Conservation (phyloP, 1,284 basidiomycete species). For the Ustilago crameri region DNA sequence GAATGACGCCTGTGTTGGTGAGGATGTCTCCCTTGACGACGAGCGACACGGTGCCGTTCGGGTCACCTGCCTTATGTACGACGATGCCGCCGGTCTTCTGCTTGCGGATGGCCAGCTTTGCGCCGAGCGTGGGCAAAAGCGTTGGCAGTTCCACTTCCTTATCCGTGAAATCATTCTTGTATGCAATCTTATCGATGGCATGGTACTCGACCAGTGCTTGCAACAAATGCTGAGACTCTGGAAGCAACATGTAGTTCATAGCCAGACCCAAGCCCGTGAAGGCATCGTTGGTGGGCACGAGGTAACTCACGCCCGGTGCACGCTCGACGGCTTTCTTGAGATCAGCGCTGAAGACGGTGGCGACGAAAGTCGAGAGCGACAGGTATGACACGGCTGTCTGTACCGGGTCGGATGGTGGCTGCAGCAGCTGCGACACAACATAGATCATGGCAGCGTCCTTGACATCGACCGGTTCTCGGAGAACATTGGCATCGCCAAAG, state of each 20-base stretch:
- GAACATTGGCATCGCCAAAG: conserved; percentile 84
- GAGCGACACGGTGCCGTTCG: conserved; percentile 20
- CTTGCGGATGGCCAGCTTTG: conserved; percentile 35
- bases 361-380: conserved; percentile 87
- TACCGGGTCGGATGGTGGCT: conserved; percentile 83
- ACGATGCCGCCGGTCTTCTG: conserved; percentile 47
- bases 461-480: conserved; percentile 80
- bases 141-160: conserved; percentile 60
- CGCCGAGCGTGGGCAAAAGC: conserved; percentile 43
- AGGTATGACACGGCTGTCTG: conserved; percentile 84
- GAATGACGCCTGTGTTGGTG: conserved; percentile 89
- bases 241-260: conserved; percentile 82
- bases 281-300: conserved; percentile 88
- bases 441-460: conserved; percentile 84
- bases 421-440: conserved; percentile 83
- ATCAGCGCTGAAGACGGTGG: conserved; percentile 71
- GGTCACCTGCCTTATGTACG: conserved; percentile 26
- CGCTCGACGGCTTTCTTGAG: conserved; percentile 51
- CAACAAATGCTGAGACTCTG: conserved; percentile 77
- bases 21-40: conserved; percentile 74
- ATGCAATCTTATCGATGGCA: conserved; percentile 80
- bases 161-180: conserved; percentile 74
- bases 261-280: conserved; percentile 89
- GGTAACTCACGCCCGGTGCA: conserved; percentile 79
- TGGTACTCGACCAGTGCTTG: conserved; percentile 87